phyloP scores from a whole-genome alignment of 2,329 filamentous ascomycete genomes.

The Cytospora piceicola region DNA sequence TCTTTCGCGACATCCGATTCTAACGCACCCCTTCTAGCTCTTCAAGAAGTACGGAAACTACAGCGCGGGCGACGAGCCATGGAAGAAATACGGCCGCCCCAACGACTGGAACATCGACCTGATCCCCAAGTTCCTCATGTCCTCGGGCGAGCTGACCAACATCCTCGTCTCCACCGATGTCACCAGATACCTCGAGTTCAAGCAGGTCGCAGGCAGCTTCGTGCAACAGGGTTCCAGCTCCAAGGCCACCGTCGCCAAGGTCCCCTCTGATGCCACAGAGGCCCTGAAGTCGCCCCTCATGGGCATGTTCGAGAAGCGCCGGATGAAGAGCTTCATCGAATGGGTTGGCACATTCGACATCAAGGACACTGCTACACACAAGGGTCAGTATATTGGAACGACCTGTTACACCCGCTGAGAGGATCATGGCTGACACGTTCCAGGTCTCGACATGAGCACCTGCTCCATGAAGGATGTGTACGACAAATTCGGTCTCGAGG shows the following conservation, averaged over 20 bases:
- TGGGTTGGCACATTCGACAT: constrained; percentile 88
- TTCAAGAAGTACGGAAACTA: constrained; percentile 97
- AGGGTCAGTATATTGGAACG: constrained; percentile 63
- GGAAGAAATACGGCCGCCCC: constrained; percentile 94
- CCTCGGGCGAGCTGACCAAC: constrained; percentile 96
- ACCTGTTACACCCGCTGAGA: not conserved
- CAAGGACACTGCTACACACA: constrained; percentile 84
- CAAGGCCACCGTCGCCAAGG: constrained; percentile 94
- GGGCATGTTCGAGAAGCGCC: constrained; percentile 96
- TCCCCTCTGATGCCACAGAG: constrained; percentile 89
- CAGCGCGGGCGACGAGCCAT: constrained; percentile 79
- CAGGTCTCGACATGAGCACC: constrained; percentile 77
- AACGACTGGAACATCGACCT: constrained; percentile 99
- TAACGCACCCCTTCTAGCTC: constrained; percentile 59
- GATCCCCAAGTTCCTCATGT: constrained; percentile 98
- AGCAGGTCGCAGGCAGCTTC: constrained; percentile 93
- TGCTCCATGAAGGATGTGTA: constrained; percentile 98
- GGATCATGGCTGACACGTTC: not conserved
- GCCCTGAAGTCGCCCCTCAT: constrained; percentile 91
- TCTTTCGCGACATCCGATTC: constrained; percentile 22
- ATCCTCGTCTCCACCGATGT: constrained; percentile 96
- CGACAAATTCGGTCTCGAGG: constrained; percentile 94
- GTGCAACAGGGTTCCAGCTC: constrained; percentile 85
- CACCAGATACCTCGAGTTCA: constrained; percentile 87
- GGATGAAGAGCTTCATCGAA: constrained; percentile 95